Percentiles rank a stretch among this genome's conserved stretches.
phyloP scores from a whole-genome alignment of 805 yeast genomes.

The Yamadazyma takamatsuzukensis region DNA sequence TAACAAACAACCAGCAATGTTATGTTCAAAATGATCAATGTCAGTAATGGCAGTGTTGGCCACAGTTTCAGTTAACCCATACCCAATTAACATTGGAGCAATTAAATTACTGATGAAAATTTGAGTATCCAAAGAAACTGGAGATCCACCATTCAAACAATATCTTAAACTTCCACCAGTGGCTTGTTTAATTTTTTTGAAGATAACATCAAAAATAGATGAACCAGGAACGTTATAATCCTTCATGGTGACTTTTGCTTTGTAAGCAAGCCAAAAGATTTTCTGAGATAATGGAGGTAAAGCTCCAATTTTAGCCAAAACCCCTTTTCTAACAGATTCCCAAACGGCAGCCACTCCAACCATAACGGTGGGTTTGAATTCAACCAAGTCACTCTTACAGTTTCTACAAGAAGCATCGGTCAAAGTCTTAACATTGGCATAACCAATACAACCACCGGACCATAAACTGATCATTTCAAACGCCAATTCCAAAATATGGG shows the following conservation, averaged over 20 bases:
- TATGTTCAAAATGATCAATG: slow-evolving; percentile 63
- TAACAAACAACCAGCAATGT: slow-evolving; percentile 77
- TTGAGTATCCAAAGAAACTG: slow-evolving; percentile 79
- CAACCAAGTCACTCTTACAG: slow-evolving; percentile 83
- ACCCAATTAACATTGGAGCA: slow-evolving; percentile 88
- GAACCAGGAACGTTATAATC: slow-evolving; percentile 74
- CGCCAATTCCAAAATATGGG: slow-evolving; percentile 91
- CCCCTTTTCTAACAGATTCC: slow-evolving; percentile 94
- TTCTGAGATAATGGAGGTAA: slow-evolving; percentile 66
- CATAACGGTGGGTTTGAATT: slow-evolving; percentile 88
- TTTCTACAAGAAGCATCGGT: slow-evolving; percentile 78
- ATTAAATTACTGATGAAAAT: slow-evolving; percentile 69
- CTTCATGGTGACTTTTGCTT: slow-evolving; percentile 63
- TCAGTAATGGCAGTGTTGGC: slow-evolving; percentile 78
- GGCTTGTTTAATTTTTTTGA: slow-evolving; percentile 86
- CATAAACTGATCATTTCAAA: slow-evolving; percentile 75
- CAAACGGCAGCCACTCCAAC: slow-evolving; percentile 99
- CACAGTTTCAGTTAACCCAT: slow-evolving; percentile 94
- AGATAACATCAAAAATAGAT: slow-evolving; percentile 67
- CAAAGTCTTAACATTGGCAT: slow-evolving; percentile 89
- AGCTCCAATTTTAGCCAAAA: slow-evolving; percentile 66
- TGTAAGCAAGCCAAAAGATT: slow-evolving; percentile 85
- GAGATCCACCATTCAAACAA: slow-evolving; percentile 89
- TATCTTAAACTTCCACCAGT: slow-evolving; percentile 86
- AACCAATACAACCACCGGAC: slow-evolving; percentile 91